Evolutionary conservation across 2,329 filamentous ascomycete species (phyloP).

Genomic region (Aspergillus sp.): DNA sequence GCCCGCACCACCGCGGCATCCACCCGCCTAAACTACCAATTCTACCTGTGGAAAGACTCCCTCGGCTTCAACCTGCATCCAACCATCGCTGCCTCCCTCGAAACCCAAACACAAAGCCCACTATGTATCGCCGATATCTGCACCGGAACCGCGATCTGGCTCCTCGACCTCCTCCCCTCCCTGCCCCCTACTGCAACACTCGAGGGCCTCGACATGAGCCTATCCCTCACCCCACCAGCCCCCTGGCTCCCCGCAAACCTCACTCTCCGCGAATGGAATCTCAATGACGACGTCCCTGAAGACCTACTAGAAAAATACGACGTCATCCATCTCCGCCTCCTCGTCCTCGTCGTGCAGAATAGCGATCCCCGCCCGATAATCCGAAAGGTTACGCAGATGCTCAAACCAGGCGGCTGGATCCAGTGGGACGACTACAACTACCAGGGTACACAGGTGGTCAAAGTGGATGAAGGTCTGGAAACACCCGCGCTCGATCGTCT

Average conservation of each 20-base stretch:
- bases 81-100: background rate
- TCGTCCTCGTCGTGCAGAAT: conserved; percentile 9
- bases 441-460: background rate
- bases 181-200: conserved; percentile 17
- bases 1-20: background rate
- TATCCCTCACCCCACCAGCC: conserved; percentile 13
- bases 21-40: conserved; percentile 7
- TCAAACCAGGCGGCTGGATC: conserved; percentile 17
- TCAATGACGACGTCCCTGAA: conserved; percentile 18
- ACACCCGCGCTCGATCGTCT: conserved; percentile 3
- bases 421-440: conserved; percentile 17
- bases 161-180: conserved; percentile 15
- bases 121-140: conserved; percentile 27
- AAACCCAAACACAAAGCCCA: background rate
- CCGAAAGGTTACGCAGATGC: conserved; percentile 7
- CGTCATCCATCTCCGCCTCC: conserved; percentile 27
- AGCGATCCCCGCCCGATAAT: conserved; percentile 9
- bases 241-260: conserved; percentile 20
- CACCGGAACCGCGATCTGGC: conserved; percentile 27
- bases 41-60: conserved; percentile 10
- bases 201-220: conserved; percentile 25
- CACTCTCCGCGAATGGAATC: conserved; percentile 21
- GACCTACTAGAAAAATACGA: conserved; percentile 28
- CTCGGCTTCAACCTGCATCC: conserved; percentile 8
- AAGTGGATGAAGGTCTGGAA: background rate